Percentiles rank a stretch among this genome's conserved stretches.
These are phyloP conservation scores for Flaveria linearis DNA, from an alignment of 129 eudicot genomes.

Conservation along the genomic window DNA sequence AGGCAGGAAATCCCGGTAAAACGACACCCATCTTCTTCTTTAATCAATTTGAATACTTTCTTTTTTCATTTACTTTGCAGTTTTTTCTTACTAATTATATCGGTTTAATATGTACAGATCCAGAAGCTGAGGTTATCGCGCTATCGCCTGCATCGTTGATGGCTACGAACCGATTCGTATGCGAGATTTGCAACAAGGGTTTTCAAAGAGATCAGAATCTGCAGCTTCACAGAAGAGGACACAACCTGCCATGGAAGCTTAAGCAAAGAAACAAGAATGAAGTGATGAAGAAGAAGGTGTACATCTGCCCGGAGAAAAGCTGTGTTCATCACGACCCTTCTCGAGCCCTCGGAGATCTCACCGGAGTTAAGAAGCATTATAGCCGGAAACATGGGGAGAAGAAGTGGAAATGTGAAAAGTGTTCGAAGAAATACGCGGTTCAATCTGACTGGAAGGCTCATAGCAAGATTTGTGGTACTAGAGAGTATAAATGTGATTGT, in stretches of 20 bases:
- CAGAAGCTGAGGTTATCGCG: constrained; percentile 83
- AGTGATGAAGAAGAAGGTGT: constrained; percentile 63
- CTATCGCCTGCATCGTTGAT: constrained; percentile 68
- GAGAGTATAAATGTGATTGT: constrained; percentile 85
- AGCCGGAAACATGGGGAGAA: constrained; percentile 91
- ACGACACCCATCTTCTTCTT: neutral
- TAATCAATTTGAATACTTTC: neutral
- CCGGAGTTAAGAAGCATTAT: constrained; percentile 86
- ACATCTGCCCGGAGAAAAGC: constrained; percentile 67
- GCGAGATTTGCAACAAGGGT: constrained; percentile 86
- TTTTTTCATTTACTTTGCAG: neutral
- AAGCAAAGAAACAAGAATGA: constrained; percentile 64
- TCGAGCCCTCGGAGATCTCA: constrained; percentile 84
- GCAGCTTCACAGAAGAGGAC: constrained; percentile 92
- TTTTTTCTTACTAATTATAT: neutral
- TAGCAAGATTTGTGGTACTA: constrained; percentile 79
- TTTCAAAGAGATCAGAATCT: constrained; percentile 88
- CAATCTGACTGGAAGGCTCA: constrained; percentile 95
- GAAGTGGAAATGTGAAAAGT: constrained; percentile 78
- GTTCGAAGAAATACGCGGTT: constrained; percentile 78
- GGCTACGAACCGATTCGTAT: constrained; percentile 85
- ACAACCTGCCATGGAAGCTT: constrained; percentile 88
- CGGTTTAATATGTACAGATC: constrained; percentile 44
- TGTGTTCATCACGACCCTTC: constrained; percentile 83
- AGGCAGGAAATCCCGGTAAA: constrained; percentile 44